These are phyloP conservation scores for Ophiostoma populinum DNA, from an alignment of 2,329 filamentous ascomycete species.

Conservation along the genomic window DNA sequence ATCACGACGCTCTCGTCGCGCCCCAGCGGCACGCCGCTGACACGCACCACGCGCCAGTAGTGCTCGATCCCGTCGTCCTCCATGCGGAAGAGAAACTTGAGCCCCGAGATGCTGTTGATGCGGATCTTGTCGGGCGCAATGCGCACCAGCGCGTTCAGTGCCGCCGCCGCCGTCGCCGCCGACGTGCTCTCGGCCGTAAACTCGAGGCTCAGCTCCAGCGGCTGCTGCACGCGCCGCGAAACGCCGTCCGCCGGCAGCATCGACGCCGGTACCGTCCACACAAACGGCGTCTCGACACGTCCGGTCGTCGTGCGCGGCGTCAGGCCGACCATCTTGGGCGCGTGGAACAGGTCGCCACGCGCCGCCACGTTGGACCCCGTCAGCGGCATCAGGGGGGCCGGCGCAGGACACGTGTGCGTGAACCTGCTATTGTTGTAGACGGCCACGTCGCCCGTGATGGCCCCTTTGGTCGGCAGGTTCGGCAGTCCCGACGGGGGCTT, in stretches of 20 bases:
- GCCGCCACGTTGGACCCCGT: constrained; percentile 66
- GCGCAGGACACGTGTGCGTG: constrained; percentile 48
- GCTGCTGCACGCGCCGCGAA: constrained; percentile 55
- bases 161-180: constrained; percentile 14
- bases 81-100: constrained; percentile 49
- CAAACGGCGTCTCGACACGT: constrained; percentile 69
- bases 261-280: constrained; percentile 72
- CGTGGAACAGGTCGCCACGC: constrained; percentile 70
- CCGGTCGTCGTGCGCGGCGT: background rate
- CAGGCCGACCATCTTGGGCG: constrained; percentile 66
- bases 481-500: background rate
- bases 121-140: constrained; percentile 28
- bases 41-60: constrained; percentile 56
- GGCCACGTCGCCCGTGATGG: constrained; percentile 14
- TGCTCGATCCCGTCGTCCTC: constrained; percentile 32
- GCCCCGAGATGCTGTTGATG: constrained; percentile 34
- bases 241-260: constrained; percentile 61
- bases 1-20: constrained; percentile 79
- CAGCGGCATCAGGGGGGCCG: constrained; percentile 42
- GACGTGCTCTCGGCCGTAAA: constrained; percentile 27
- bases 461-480: background rate
- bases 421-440: constrained; percentile 26
- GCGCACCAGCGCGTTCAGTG: constrained; percentile 26
- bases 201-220: constrained; percentile 51
- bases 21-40: constrained; percentile 67